These are phyloP conservation scores for Gossypioides kirkii DNA, from an alignment of 345 rosid genomes.

Conservation along the genomic window DNA sequence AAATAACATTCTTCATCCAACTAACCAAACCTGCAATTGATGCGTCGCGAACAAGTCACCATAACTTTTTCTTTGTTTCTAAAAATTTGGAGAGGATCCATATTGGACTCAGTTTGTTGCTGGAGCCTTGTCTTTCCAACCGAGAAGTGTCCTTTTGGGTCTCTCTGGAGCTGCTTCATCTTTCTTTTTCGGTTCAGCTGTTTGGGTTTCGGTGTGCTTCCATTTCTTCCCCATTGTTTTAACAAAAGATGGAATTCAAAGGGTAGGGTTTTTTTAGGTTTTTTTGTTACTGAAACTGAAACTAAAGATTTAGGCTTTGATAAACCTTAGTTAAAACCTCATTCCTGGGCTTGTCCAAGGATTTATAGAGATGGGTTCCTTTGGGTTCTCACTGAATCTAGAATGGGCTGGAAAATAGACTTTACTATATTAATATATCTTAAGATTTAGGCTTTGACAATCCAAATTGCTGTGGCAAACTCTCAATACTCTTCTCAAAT, in stretches of 20 bases:
- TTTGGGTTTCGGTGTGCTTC: slow-evolving; percentile 57
- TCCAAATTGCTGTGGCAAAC: too few species aligned
- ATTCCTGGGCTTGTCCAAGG: too few species aligned
- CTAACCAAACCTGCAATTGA: slow-evolving; percentile 65
- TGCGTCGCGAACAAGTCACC: slow-evolving; percentile 90
- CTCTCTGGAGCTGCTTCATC: slow-evolving; percentile 56
- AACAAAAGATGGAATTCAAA: neutral
- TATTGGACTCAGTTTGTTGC: slow-evolving; percentile 16
- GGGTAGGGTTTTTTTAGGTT: neutral
- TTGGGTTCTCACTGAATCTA: too few species aligned
- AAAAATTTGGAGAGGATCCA: slow-evolving; percentile 24
- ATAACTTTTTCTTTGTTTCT: slow-evolving; percentile 96
- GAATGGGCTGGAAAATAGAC: neutral
- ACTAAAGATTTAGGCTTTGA: too few species aligned
- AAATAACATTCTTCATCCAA: too few species aligned
- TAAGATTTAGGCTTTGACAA: too few species aligned
- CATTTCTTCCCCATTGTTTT: slow-evolving; percentile 71
- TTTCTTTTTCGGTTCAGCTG: slow-evolving; percentile 32
- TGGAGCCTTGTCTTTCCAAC: slow-evolving; percentile 64
- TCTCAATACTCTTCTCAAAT: too few species aligned
- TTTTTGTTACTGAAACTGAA: slow-evolving; percentile 1
- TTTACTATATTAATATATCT: too few species aligned
- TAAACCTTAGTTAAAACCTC: too few species aligned
- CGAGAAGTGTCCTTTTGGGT: slow-evolving; percentile 71
- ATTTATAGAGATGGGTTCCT: too few species aligned